These are phyloP conservation scores for Neospermospora avenae DNA, from an alignment of 2,329 filamentous ascomycete species.

Conservation along the genomic window DNA sequence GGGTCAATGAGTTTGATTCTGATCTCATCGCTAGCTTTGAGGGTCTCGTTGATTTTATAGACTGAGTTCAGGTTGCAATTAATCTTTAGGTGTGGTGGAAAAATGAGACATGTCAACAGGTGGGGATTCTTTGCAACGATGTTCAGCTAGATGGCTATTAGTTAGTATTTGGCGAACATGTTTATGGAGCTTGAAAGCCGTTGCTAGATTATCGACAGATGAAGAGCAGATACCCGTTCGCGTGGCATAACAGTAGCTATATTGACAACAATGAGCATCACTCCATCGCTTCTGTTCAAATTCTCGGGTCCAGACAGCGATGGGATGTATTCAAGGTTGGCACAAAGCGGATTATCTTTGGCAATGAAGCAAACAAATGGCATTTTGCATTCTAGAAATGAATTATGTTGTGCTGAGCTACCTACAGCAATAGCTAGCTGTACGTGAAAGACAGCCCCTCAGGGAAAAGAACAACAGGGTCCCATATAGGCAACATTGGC, in stretches of 20 bases:
- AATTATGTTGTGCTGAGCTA: not conserved
- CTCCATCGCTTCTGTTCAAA: not conserved
- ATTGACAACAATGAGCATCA: not conserved
- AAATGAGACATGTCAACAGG: not conserved
- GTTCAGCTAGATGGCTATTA: not conserved
- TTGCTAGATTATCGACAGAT: not conserved
- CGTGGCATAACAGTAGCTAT: not conserved
- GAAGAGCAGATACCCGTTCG: not conserved
- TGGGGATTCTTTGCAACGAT: not conserved
- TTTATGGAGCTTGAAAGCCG: not conserved
- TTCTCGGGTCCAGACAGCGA: not conserved
- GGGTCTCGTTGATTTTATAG: slow-evolving; percentile 32
- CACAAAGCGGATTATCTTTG: not conserved
- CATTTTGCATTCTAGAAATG: not conserved
- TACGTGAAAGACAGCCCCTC: no score
- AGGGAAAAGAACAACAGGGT: no score
- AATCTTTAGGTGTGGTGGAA: not conserved
- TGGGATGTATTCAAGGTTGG: not conserved
- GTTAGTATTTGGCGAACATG: not conserved
- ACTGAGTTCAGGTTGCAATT: not conserved
- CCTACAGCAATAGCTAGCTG: not conserved
- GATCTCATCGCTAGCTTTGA: slow-evolving; percentile 33
- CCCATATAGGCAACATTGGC: not conserved
- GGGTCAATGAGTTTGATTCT: slow-evolving; percentile 35
- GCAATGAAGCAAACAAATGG: not conserved